phyloP scores from a whole-genome alignment of 345 rosid species.

The Citrus sp. region DNA sequence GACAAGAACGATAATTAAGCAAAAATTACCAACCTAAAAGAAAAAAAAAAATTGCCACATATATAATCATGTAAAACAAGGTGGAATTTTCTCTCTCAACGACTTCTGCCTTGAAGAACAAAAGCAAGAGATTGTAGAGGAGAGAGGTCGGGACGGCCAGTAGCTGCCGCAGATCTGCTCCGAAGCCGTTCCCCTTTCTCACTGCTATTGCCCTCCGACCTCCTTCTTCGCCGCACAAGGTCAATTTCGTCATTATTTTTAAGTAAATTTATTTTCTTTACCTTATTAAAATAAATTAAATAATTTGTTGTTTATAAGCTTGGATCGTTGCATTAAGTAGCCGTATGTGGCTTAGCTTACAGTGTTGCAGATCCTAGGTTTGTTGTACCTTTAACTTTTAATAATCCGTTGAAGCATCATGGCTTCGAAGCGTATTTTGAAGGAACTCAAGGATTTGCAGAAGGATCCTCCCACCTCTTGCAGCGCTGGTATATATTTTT shows the following conservation, averaged over 20 bases:
- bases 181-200: constrained; percentile 7
- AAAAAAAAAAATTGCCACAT: neutral
- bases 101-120: neutral
- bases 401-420: constrained; percentile 14
- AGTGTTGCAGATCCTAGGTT: neutral
- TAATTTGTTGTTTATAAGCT: neutral
- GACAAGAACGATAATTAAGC: neutral
- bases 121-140: neutral
- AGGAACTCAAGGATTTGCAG: constrained; percentile 50
- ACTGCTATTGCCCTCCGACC: constrained; percentile 8
- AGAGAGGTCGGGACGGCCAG: neutral
- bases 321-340: neutral
- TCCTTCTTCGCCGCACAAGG: neutral
- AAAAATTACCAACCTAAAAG: neutral
- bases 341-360: neutral
- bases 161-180: neutral
- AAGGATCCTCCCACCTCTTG: constrained; percentile 48
- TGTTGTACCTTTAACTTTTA: neutral
- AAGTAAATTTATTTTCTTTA: neutral
- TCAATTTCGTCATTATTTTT: neutral
- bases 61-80: neutral
- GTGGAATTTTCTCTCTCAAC: neutral
- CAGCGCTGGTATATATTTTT: constrained; percentile 36
- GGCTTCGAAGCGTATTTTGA: constrained; percentile 50
- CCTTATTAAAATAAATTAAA: neutral